phyloP scores from a whole-genome alignment of 352 stramenopile genomes.

The Pythium dissimile region DNA sequence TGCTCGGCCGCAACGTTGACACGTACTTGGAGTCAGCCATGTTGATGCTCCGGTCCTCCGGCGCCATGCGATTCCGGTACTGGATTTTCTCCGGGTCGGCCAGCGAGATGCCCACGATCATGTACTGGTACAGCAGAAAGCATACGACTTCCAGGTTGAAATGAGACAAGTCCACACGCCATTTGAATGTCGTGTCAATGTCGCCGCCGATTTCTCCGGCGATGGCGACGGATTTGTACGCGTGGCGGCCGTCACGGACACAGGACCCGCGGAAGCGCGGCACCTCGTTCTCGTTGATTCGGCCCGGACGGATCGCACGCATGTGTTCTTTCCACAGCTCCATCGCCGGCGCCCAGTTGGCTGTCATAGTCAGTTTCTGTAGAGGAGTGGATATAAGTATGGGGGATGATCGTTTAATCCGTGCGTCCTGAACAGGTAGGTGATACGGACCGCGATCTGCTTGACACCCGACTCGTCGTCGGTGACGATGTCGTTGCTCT shows the following conservation, averaged over 20 bases:
- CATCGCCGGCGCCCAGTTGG: constrained; percentile 53
- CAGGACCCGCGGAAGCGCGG: constrained; percentile 74
- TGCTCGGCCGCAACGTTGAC: constrained; percentile 75
- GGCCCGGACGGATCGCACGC: constrained; percentile 7
- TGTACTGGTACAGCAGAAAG: constrained; percentile 68
- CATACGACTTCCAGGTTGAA: constrained; percentile 77
- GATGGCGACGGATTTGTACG: constrained; percentile 65
- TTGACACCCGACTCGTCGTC: constrained; percentile 38
- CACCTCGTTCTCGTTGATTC: constrained; percentile 6
- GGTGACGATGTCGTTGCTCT: constrained; percentile 55
- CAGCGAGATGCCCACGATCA: constrained; percentile 65
- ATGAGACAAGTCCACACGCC: constrained; percentile 53
- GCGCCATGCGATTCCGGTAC: constrained; percentile 66
- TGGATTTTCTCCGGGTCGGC: constrained; percentile 49
- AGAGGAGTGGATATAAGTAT: too few species aligned
- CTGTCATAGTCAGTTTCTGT: constrained; percentile 19
- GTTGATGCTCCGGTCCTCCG: constrained; percentile 54
- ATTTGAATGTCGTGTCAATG: constrained; percentile 56
- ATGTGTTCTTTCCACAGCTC: constrained; percentile 57
- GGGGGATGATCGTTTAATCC: too few species aligned
- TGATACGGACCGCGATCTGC: constrained; percentile 55
- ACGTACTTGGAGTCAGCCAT: constrained; percentile 57
- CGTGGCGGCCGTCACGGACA: constrained; percentile 72
- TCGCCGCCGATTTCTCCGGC: constrained; percentile 55
- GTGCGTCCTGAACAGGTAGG: neutral